Conservation (phyloP, 345 rosid species). For the Anastatica hierochuntica region DNA sequence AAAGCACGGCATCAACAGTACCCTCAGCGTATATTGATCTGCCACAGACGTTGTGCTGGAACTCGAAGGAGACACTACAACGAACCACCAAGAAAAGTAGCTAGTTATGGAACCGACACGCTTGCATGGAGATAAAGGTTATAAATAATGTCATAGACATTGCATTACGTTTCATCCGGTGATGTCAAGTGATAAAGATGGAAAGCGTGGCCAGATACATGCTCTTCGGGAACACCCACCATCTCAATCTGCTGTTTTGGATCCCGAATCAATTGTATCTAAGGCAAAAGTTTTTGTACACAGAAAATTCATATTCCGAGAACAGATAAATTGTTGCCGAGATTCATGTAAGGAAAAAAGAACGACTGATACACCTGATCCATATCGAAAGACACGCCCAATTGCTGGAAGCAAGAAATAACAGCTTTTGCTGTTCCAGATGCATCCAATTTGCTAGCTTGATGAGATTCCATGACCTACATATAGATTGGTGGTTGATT, state of each 20-base stretch:
- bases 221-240: conserved; percentile 90
- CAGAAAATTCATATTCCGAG: not conserved
- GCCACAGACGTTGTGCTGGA: conserved; percentile 96
- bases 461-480: conserved; percentile 97
- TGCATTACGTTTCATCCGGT: conserved; percentile 69
- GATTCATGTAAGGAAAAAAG: not conserved
- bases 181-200: conserved; percentile 86
- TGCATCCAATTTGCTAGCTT: conserved; percentile 76
- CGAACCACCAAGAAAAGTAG: not conserved
- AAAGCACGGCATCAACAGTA: conserved; percentile 74
- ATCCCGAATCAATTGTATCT: conserved; percentile 85
- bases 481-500: not conserved
- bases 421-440: conserved; percentile 98
- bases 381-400: conserved; percentile 77
- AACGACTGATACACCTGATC: conserved; percentile 41
- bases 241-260: conserved; percentile 70
- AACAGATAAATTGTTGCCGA: not conserved
- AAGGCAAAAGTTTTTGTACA: conserved; percentile 5
- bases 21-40: conserved; percentile 95
- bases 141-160: conserved; percentile 2
- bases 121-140: not conserved
- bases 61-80: conserved; percentile 83
- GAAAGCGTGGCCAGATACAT: conserved; percentile 83
- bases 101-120: not conserved
- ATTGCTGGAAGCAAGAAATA: conserved; percentile 80